Evolutionary conservation across 208 protist genomes (phyloP).

Genomic region (Leishmania major): DNA sequence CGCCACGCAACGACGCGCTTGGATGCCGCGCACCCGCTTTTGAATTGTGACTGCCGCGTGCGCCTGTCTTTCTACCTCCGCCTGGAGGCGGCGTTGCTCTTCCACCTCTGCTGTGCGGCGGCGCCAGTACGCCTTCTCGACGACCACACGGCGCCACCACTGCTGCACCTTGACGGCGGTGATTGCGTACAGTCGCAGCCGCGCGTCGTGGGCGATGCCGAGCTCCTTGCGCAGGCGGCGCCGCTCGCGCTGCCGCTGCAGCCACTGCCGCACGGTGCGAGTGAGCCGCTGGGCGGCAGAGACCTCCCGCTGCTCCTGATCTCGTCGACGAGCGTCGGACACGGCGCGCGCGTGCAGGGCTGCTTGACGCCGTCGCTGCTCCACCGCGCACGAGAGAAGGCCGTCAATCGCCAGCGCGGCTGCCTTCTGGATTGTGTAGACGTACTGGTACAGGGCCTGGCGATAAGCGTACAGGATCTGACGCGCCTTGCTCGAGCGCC

Average conservation of each 20-base stretch:
- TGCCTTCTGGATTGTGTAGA: slow-evolving; percentile 70
- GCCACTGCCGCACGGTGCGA: slow-evolving; percentile 33
- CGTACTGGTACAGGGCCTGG: slow-evolving; percentile 61
- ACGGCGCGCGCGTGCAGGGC: slow-evolving; percentile 4
- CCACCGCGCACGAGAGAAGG: slow-evolving; percentile 35
- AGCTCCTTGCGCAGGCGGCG: slow-evolving; percentile 42
- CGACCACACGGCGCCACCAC: slow-evolving; percentile 58
- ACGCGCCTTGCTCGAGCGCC: slow-evolving; percentile 58
- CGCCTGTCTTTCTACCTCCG: slow-evolving; percentile 12
- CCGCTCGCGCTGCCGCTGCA: slow-evolving; percentile 36
- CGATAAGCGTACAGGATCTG: slow-evolving; percentile 45
- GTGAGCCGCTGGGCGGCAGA: slow-evolving; percentile 32
- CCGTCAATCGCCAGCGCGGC: slow-evolving; percentile 65
- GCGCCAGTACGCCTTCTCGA: slow-evolving; percentile 61
- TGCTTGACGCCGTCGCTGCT: slow-evolving; percentile 20
- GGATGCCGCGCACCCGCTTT: slow-evolving; percentile 39
- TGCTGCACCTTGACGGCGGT: slow-evolving; percentile 55
- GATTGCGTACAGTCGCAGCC: slow-evolving; percentile 35
- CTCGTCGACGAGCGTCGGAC: slow-evolving; percentile 12
- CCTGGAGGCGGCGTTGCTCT: slow-evolving; percentile 20
- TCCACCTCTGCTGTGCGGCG: slow-evolving; percentile 39
- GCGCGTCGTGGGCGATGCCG: slow-evolving; percentile 35
- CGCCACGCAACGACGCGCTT: slow-evolving; percentile 12
- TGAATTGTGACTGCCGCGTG: slow-evolving; percentile 49
- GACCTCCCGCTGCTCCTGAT: slow-evolving; percentile 31